Conservation (phyloP, 257 asterid species). For the Apocynum venetum region DNA sequence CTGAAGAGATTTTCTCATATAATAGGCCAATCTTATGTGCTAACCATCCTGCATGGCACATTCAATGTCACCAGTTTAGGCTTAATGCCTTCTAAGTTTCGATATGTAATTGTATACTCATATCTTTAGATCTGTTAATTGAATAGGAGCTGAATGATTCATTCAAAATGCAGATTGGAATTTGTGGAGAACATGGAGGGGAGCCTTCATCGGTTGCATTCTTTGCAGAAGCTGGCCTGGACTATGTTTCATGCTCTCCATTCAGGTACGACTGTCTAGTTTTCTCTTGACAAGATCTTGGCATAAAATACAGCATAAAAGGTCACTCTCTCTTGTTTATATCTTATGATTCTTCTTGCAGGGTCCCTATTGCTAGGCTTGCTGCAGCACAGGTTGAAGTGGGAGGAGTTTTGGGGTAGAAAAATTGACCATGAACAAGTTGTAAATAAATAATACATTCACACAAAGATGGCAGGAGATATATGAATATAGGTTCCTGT, state of each 20-base stretch:
- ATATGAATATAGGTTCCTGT: neutral
- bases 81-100: neutral
- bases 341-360: slow-evolving; percentile 9
- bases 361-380: slow-evolving; percentile 97
- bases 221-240: slow-evolving; percentile 84
- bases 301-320: neutral
- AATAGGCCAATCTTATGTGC: no score
- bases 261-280: slow-evolving; percentile 48
- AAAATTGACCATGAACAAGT: neutral
- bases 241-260: slow-evolving; percentile 96
- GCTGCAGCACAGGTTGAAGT: slow-evolving; percentile 93
- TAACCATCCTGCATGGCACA: no score
- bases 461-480: neutral
- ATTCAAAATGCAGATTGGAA: slow-evolving; percentile 56
- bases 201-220: slow-evolving; percentile 96
- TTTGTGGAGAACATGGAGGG: slow-evolving; percentile 97
- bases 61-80: neutral
- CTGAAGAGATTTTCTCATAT: no score
- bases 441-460: slow-evolving; percentile 19
- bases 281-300: neutral
- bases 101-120: neutral
- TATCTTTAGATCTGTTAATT: neutral
- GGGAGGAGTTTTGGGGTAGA: slow-evolving; percentile 18
- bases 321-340: neutral
- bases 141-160: neutral